A percentile compares a stretch with the other conserved stretches of the same genome.
phyloP scores from a whole-genome alignment of 345 rosid species.

The Psidium friedrichsthalianum region DNA sequence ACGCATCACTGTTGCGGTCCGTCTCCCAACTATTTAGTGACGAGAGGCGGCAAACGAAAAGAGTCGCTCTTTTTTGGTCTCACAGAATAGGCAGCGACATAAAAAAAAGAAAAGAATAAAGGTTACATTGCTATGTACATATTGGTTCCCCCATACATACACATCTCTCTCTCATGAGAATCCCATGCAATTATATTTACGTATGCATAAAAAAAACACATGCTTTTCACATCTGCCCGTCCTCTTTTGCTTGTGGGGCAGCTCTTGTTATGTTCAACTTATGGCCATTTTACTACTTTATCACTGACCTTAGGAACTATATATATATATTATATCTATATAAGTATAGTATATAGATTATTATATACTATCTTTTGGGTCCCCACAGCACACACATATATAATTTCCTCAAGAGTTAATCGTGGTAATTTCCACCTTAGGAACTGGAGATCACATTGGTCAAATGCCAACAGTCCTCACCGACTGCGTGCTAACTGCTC shows the following conservation, averaged over 20 bases:
- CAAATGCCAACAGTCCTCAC: background rate
- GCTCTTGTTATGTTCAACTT: background rate
- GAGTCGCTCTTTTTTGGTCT: slow-evolving; percentile 5
- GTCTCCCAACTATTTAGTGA: slow-evolving; percentile 9
- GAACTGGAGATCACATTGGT: background rate
- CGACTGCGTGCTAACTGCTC: background rate
- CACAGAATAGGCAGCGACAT: slow-evolving; percentile 8
- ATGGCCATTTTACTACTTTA: background rate
- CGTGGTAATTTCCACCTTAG: background rate
- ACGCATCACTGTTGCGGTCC: background rate
- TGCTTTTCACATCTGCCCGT: slow-evolving; percentile 2
- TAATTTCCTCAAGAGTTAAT: background rate
- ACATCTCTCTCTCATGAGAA: background rate
- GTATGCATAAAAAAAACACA: slow-evolving; percentile 29
- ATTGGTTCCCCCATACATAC: slow-evolving; percentile 14
- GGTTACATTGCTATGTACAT: background rate
- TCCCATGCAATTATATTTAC: slow-evolving; percentile 58
- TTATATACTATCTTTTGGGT: too few species aligned
- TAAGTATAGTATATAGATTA: too few species aligned
- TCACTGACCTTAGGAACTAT: background rate
- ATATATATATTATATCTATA: too few species aligned
- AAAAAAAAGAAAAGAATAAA: background rate
- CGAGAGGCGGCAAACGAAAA: background rate
- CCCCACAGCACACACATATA: background rate
- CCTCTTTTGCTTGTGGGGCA: background rate